Conservation (phyloP, 768 basidiomycete species). For the Leccinum rimulosum region DNA sequence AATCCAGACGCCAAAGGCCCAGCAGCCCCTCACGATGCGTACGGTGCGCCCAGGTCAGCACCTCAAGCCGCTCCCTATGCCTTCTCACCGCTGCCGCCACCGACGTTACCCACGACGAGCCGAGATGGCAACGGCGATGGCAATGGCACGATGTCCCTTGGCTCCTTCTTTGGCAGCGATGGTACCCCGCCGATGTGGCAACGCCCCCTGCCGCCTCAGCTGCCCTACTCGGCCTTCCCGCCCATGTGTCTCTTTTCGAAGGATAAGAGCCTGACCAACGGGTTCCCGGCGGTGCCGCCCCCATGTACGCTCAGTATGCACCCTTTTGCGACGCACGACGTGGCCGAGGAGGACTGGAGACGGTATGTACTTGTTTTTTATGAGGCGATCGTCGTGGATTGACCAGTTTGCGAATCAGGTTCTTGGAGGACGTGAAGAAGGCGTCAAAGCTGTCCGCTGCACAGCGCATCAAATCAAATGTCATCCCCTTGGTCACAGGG, state of each 20-base stretch:
- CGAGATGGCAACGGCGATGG: not conserved
- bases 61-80: not conserved
- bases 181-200: constrained; percentile 29
- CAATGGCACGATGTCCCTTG: constrained; percentile 15
- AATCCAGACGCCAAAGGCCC: not conserved
- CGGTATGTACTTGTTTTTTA: constrained; percentile 25
- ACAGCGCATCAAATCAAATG: constrained; percentile 34
- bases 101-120: not conserved
- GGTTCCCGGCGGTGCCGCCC: constrained; percentile 46
- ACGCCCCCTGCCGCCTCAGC: constrained; percentile 12
- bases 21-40: not conserved
- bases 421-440: constrained; percentile 37
- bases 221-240: constrained; percentile 25
- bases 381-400: not conserved
- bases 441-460: constrained; percentile 33
- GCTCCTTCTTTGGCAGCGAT: constrained; percentile 27
- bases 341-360: constrained; percentile 50
- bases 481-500: constrained; percentile 32
- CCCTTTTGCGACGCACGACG: constrained; percentile 51
- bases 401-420: constrained; percentile 20
- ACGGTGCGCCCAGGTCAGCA: not conserved
- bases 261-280: constrained; percentile 30
- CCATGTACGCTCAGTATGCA: constrained; percentile 39
- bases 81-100: not conserved
- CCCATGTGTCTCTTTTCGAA: constrained; percentile 33